Percentiles rank a stretch among this genome's conserved stretches.
phyloP scores from a whole-genome alignment of 1,284 basidiomycete species.

The Tilletiaria anomala region DNA sequence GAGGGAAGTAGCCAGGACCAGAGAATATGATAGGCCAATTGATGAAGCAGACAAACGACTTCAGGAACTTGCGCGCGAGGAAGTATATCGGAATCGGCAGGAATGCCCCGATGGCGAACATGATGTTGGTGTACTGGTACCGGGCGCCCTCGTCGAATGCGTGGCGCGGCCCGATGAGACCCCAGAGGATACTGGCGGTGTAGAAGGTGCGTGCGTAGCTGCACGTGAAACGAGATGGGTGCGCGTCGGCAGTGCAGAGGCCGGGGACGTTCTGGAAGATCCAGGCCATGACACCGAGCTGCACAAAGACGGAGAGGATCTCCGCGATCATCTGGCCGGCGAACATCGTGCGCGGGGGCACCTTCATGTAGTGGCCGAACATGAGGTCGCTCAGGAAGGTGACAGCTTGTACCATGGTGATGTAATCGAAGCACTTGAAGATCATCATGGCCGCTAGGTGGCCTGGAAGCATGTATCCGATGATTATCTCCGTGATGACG shows the following conservation, averaged over 20 bases:
- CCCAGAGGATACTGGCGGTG: constrained; percentile 4
- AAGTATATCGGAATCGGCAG: constrained; percentile 3
- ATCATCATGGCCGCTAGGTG: constrained; percentile 33
- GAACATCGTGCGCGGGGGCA: constrained; percentile 42
- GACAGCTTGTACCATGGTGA: constrained; percentile 7
- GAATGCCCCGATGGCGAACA: constrained; percentile 1
- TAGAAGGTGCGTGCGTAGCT: not conserved
- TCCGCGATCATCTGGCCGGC: constrained; percentile 6
- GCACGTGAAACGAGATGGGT: constrained; percentile 1
- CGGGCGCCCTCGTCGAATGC: not conserved
- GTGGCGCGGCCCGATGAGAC: constrained; percentile 2
- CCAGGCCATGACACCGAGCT: constrained; percentile 2
- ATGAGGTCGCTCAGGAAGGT: constrained; percentile 40
- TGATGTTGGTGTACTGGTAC: not conserved
- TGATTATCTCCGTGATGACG: constrained; percentile 22
- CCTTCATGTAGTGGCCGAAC: constrained; percentile 52
- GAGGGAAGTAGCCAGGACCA: not conserved
- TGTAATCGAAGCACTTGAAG: constrained; percentile 48
- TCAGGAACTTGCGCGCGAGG: not conserved
- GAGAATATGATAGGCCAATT: constrained; percentile 3
- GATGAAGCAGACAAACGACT: constrained; percentile 1
- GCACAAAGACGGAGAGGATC: constrained; percentile 9
- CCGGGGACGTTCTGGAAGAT: not conserved
- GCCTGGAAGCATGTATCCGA: constrained; percentile 20
- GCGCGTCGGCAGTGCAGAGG: constrained; percentile 1